phyloP scores from a whole-genome alignment of 495 filamentous ascomycete genomes.

The Lindgomyces ingoldianus region DNA sequence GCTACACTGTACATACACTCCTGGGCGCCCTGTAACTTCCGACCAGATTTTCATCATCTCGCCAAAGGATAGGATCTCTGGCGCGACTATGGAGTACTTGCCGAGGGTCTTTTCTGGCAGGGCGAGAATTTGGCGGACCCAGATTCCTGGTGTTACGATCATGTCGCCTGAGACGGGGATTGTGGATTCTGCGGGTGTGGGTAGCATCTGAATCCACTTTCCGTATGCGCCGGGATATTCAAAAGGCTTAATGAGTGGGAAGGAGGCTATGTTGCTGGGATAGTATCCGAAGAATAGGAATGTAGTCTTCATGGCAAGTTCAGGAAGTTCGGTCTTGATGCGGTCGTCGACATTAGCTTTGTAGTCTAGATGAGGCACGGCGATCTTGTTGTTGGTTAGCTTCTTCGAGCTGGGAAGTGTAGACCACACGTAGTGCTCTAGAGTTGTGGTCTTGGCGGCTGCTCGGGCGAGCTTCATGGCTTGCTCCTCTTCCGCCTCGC shows the following conservation, averaged over 20 bases:
- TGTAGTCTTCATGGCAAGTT: conserved; percentile 38
- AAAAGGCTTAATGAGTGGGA: conserved; percentile 13
- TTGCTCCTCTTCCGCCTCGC: conserved; percentile 41
- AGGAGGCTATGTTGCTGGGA: conserved; percentile 9
- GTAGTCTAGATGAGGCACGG: conserved; percentile 41
- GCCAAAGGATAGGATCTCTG: conserved; percentile 5
- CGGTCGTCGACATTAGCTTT: conserved; percentile 40
- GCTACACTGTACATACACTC: conserved; percentile 2
- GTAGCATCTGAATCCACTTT: conserved; percentile 4
- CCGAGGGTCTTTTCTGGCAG: background rate
- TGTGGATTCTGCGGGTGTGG: background rate
- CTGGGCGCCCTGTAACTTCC: conserved; percentile 7
- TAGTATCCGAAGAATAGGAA: conserved; percentile 32
- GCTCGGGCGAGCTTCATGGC: conserved; percentile 51
- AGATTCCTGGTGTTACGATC: conserved; percentile 1
- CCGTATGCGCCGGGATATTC: conserved; percentile 12
- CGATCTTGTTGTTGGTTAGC: conserved; percentile 26
- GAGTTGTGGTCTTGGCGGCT: conserved; percentile 42
- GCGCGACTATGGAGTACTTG: conserved; percentile 4
- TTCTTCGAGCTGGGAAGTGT: conserved; percentile 45
- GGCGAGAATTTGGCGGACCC: conserved; percentile 23
- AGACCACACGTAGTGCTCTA: conserved; percentile 54
- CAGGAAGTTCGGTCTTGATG: conserved; percentile 34
- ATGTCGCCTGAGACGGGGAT: conserved; percentile 14
- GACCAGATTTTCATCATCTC: conserved; percentile 16